A percentile compares a stretch with the other conserved stretches of the same genome.
These are phyloP conservation scores for Schizophyllum amplum DNA, from an alignment of 1,284 basidiomycete genomes.

Conservation along the genomic window DNA sequence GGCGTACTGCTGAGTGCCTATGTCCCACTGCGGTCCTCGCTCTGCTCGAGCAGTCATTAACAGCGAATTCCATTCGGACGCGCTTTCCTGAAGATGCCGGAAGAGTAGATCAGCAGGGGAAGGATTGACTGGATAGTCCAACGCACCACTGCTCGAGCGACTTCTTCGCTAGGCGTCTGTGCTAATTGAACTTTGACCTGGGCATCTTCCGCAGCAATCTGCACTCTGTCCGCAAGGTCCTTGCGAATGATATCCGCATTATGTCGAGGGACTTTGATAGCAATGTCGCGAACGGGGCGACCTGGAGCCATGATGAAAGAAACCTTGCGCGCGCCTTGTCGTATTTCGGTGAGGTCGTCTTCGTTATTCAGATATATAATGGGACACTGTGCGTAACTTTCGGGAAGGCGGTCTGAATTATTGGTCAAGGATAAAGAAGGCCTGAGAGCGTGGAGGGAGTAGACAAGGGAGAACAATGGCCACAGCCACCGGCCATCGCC, in stretches of 20 bases:
- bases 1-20: constrained; percentile 71
- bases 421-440: too few species aligned
- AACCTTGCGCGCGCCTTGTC: too few species aligned
- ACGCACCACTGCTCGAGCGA: constrained; percentile 36
- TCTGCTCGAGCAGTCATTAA: constrained; percentile 69
- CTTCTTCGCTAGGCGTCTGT: constrained; percentile 59
- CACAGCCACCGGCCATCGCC: too few species aligned
- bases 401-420: too few species aligned
- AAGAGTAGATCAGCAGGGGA: constrained; percentile 2
- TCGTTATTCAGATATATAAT: too few species aligned
- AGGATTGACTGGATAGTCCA: background rate
- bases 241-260: constrained; percentile 63
- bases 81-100: constrained; percentile 49
- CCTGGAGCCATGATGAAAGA: constrained; percentile 45
- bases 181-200: constrained; percentile 45
- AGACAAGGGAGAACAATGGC: too few species aligned
- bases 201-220: constrained; percentile 42
- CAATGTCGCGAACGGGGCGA: constrained; percentile 41
- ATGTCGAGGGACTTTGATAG: constrained; percentile 63
- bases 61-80: constrained; percentile 79
- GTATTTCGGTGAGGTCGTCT: too few species aligned
- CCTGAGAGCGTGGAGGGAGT: too few species aligned
- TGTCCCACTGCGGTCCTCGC: constrained; percentile 78
- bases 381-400: too few species aligned
- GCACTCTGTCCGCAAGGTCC: constrained; percentile 51